Evolutionary conservation across 2,329 filamentous ascomycete genomes (phyloP), one percentile per base, ranked within the genome.

Genomic region (Pseudocercospora crystallina): DNA sequence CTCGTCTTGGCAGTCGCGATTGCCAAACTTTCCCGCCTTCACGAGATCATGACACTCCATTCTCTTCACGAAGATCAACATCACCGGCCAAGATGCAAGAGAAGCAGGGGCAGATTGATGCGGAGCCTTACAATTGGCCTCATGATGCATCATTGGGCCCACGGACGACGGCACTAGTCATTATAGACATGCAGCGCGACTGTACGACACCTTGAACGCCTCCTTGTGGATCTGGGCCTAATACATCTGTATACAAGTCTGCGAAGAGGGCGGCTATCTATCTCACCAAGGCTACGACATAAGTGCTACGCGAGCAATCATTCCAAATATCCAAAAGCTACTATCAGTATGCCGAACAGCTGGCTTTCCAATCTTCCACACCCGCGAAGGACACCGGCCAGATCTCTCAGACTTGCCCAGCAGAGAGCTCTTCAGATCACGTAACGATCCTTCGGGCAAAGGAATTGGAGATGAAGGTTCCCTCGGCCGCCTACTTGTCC

Each of bases 141-240:
- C 53, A 61, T 42, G 48, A 61, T 48, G 52, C 48, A 7, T 48
- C 54, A n/a, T 42, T 63, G 30, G 29, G 17, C n/a, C 67, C 69
- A 1, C 41, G 47, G 5, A 76, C 69, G 17, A 80, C 78, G 3
- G 78, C 78, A 1, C 66, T 81, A 30, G 63, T 81, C 2, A 70
- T 82, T 49, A 76, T 81, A 59, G 79, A 82, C 65, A 77, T 81
- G 71, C 78, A 81, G 62, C 74, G 75, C 49, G 78, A 80, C 65
- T 80, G 56, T 61, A 55, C 35, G 58, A 48, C 34, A 36, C 30
- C 13, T 33, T 20, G 30, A 11, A 30, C 32, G 43, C 33, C 30
- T n/a, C 10, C 42, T 20, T 37, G 30, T 34, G 20, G 15, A 35
- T 43, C n/a, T 30, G 11, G n/a, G 15, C 29, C 45, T 51, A 12